Evolutionary conservation across 2,329 filamentous ascomycete genomes (phyloP), one percentile per base, ranked within the genome.

Genomic region (Clonostachys rhizophaga): DNA sequence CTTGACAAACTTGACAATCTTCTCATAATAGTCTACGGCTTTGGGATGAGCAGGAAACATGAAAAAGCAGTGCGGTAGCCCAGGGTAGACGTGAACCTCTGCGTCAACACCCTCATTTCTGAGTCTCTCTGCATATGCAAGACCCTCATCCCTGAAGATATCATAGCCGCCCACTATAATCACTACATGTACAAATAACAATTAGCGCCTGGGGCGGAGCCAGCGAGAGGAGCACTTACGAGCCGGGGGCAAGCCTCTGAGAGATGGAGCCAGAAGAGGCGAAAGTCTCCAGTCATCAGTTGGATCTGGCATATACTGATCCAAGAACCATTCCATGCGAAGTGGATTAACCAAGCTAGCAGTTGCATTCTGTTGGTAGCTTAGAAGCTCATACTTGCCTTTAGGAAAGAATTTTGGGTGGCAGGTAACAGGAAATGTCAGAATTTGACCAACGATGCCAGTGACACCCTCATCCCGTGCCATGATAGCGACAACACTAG

Each of bases 101-200:
- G 60, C 59, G 5, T 61, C 53, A 9, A 60, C 60, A 20, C 64
- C 64, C 6, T 61, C 64, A 1, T 52, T 54, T 43, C 58, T 41
- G 20, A 70, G 55, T 9, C 58, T 58, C 49, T 68, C 65, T 6
- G 62, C 65, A 42, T 66, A 67, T 3, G 66, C 67, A 33, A 70
- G 55, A 9, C 54, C 65, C 20, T 70, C 68, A 45, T 70, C 67
- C 14, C 66, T 58, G n/a, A 68, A 52, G 4, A 60, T 50, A 47
- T 70, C 67, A 16, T 55, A 53, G 7, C 66, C 66, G 4, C 58
- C 65, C 5, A 60, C 53, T 39, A 66, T 56, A n/a, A 70, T 52
- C 34, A 67, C 65, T 68, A 37, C 9, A 16, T 14, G n/a, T 13
- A 7, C 30, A 14, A 16, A n/a, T 18, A 41, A 34, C 8, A 24